Conservation (phyloP, 768 basidiomycete genomes). For the Trametes villosa region DNA sequence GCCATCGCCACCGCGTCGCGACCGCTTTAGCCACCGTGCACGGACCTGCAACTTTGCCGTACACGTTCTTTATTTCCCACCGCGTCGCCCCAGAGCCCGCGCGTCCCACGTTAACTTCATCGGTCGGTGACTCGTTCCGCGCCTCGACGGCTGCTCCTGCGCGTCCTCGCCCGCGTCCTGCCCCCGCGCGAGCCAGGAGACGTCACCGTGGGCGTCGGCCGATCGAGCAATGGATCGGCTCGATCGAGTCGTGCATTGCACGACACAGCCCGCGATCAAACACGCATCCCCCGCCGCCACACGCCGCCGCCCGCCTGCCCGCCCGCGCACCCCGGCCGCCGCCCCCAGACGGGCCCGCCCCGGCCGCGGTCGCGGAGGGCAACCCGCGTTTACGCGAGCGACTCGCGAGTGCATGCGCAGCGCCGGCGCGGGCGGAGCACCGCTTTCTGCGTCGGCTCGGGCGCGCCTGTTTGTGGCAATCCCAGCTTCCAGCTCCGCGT, state of each 20-base stretch:
- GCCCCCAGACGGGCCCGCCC: too few species aligned
- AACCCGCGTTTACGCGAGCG: too few species aligned
- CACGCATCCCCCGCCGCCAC: neutral
- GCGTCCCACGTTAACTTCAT: neutral
- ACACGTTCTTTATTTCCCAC: slow-evolving; percentile 2
- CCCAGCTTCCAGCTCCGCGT: slow-evolving; percentile 21
- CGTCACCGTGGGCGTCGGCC: too few species aligned
- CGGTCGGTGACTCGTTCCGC: neutral
- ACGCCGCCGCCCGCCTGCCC: neutral
- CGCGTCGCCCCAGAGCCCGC: neutral
- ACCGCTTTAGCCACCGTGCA: neutral
- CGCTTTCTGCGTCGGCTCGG: slow-evolving; percentile 10
- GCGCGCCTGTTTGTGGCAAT: slow-evolving; percentile 8
- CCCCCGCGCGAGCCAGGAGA: too few species aligned
- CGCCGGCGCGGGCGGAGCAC: slow-evolving; percentile 13
- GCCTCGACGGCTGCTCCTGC: too few species aligned
- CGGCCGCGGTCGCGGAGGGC: too few species aligned
- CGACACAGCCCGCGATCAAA: neutral
- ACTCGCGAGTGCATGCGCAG: too few species aligned
- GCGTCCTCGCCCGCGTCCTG: too few species aligned
- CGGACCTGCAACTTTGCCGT: slow-evolving; percentile 6
- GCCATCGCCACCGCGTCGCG: slow-evolving; percentile 1
- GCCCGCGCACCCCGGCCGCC: too few species aligned
- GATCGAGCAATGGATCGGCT: slow-evolving; percentile 7
- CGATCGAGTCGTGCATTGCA: slow-evolving; percentile 1